These are phyloP conservation scores for Litsea cubeba DNA, from an alignment of 164 flowering plant genomes.

Conservation along the genomic window DNA sequence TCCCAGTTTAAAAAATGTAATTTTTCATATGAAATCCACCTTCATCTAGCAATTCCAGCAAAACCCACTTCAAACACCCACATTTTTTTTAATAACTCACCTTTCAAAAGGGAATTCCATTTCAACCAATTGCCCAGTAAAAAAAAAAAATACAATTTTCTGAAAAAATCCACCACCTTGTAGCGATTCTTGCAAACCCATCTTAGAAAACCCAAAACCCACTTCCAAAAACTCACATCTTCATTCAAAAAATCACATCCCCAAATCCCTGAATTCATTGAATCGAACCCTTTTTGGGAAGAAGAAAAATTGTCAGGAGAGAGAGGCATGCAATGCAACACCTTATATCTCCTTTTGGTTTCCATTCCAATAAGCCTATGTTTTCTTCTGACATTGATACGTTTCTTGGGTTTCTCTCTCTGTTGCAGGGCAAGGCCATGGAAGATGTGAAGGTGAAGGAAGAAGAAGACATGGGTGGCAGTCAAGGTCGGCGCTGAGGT, in stretches of 20 bases:
- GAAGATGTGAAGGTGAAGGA: neutral
- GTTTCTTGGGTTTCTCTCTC: neutral
- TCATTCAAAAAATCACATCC: neutral
- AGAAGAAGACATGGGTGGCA: neutral
- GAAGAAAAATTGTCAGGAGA: neutral
- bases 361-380: neutral
- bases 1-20: neutral
- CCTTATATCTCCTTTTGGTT: neutral
- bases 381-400: neutral
- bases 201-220: neutral
- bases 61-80: neutral
- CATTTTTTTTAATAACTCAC: neutral
- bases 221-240: neutral
- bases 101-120: no score
- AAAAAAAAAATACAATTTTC: no score
- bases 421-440: constrained; percentile 1
- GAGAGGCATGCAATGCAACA: neutral
- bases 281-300: neutral
- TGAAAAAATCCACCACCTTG: neutral
- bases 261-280: neutral
- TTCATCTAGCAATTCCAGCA: neutral
- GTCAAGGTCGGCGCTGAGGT: no score
- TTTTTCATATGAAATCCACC: neutral
- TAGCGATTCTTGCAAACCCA: neutral
- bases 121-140: neutral